Percentiles rank a stretch among this genome's conserved stretches.
Evolutionary conservation across 2,329 filamentous ascomycete species (phyloP).

Genomic region (Clonostachys rhizophaga): DNA sequence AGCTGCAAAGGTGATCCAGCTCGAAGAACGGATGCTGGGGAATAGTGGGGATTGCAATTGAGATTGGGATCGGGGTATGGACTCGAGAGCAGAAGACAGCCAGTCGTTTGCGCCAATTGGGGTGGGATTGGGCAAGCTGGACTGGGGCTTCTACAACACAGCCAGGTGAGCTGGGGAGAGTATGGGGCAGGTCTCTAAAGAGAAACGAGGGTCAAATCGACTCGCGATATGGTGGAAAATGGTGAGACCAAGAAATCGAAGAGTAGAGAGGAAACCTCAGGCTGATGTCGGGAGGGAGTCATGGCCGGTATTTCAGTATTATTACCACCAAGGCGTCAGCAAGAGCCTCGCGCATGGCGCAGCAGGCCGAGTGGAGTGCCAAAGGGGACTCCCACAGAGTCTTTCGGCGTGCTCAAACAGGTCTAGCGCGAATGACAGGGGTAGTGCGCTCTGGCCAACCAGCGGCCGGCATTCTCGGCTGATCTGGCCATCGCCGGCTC

Average conservation of each 20-base stretch:
- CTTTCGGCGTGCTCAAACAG: constrained; percentile 37
- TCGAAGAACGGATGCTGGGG: no score
- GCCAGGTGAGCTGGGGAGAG: no score
- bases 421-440: constrained; percentile 16
- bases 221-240: not conserved
- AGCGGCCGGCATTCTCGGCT: not conserved
- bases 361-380: constrained; percentile 13
- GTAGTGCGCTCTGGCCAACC: constrained; percentile 9
- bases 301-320: constrained; percentile 24
- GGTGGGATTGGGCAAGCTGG: no score
- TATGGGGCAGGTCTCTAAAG: not conserved
- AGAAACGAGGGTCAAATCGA: not conserved
- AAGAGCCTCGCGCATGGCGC: constrained; percentile 13
- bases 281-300: constrained; percentile 21
- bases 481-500: not conserved
- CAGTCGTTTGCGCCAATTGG: no score
- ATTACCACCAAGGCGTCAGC: not conserved
- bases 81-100: no score
- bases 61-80: no score
- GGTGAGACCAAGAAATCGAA: constrained; percentile 7
- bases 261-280: constrained; percentile 20
- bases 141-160: no score
- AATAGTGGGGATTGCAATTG: no score
- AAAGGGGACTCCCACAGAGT: constrained; percentile 19
- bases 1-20: no score